Evolutionary conservation across 306 rosid genomes (phyloP), one percentile per base, ranked within the genome.

Genomic region (Datisca glomerata): DNA sequence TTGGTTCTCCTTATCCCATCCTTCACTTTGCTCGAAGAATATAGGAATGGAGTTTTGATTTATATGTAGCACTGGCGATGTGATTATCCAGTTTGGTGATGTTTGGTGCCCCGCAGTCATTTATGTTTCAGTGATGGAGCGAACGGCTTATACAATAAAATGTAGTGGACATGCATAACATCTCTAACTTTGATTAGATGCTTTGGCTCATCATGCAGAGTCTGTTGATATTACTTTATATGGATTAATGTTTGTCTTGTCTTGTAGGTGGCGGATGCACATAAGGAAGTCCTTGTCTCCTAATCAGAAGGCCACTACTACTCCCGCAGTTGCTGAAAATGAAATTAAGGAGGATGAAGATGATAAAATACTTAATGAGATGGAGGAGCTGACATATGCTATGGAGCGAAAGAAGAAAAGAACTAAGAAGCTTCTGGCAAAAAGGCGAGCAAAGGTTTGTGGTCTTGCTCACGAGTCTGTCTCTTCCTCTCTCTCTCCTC

Each of bases 381-480:
- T 89, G 98, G 98, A 89, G 72, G 93, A 84, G 68, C 65, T 89
- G 43, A 61, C 86, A 7, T 5, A 72, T 61, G 81, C 78, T 4
- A 61, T 80, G 79, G 93, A 75, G 31, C 91, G 66, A 24, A 89
- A 89, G 72, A 85, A 71, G 78, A 89, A 77, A 66, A 84, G 82
- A 42, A 72, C 37, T 37, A 84, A 84, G 55, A 89, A 77, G 68
- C 63, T 70, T 53, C 68, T 80, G 48, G 73, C 86, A 1, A 89
- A 80, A 64, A 84, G 89, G 64, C 64, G 53, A 66, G 86, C 84
- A 2, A 81, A 89, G 85, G 95, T 86, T 56, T 48, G 48, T 51
- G 29, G 38, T 51, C 34, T 34, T 2, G 18, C 24, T 38, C 21
- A 15, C 20, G 21, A 21, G 6, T 21, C n/a, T n/a, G n/a, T n/a